A percentile compares a stretch with the other conserved stretches of the same genome.
phyloP scores from a whole-genome alignment of 805 yeast species.

The Starmerella asiatica region DNA sequence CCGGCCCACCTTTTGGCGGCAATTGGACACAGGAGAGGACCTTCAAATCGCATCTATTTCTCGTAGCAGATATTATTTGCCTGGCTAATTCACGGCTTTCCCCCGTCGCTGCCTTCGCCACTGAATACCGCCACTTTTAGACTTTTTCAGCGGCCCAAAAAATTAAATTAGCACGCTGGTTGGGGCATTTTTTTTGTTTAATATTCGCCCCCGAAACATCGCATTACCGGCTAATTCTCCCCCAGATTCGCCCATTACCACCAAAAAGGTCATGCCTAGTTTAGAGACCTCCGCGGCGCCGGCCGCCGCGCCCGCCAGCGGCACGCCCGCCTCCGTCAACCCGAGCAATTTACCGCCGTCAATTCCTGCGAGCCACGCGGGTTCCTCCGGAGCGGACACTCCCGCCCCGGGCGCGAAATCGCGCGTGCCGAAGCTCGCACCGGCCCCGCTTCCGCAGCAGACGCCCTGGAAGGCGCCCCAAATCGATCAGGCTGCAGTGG shows the following conservation, averaged over 20 bases:
- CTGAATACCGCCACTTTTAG: no score
- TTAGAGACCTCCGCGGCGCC: slow-evolving; percentile 3
- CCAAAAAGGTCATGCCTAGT: neutral
- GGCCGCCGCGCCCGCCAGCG: slow-evolving; percentile 1
- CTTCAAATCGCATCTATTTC: no score
- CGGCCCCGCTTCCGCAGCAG: slow-evolving; percentile 52
- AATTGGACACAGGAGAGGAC: no score
- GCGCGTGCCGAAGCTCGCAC: slow-evolving; percentile 32
- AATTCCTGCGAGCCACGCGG: neutral
- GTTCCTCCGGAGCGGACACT: neutral
- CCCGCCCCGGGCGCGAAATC: neutral
- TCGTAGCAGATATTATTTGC: no score
- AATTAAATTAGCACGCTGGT: no score
- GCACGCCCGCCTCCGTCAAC: neutral
- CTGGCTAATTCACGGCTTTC: no score
- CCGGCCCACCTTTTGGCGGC: no score
- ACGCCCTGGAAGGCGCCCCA: slow-evolving; percentile 44
- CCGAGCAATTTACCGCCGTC: neutral
- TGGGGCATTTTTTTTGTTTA: no score
- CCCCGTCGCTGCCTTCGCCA: no score
- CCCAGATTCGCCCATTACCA: neutral
- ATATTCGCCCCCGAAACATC: no score
- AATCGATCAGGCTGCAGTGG: slow-evolving; percentile 12
- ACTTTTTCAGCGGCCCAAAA: no score
- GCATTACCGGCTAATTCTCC: no score